These are phyloP conservation scores for Lentinula lateritia DNA, from an alignment of 768 basidiomycete genomes.

Conservation along the genomic window DNA sequence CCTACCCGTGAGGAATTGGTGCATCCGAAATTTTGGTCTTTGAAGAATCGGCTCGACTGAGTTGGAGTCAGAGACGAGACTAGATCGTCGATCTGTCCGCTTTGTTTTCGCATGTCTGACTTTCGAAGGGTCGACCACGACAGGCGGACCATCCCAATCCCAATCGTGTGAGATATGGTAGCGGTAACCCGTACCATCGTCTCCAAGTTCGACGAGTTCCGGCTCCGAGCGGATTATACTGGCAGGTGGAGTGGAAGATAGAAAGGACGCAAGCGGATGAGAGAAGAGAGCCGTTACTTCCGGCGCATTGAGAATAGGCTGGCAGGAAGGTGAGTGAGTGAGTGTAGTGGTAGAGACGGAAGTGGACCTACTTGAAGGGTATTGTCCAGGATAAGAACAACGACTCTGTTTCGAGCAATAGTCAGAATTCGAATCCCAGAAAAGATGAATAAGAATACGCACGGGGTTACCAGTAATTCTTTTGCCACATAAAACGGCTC, in stretches of 20 bases:
- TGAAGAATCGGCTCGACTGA: not conserved
- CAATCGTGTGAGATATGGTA: constrained; percentile 66
- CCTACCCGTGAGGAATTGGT: constrained; percentile 81
- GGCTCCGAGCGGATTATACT: constrained; percentile 33
- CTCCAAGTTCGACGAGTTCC: constrained; percentile 35
- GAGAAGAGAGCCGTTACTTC: constrained; percentile 85
- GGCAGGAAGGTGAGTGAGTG: not conserved
- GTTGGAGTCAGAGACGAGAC: not conserved
- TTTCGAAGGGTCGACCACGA: not conserved
- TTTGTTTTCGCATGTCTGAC: no score
- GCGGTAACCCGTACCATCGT: constrained; percentile 14
- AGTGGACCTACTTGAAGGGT: constrained; percentile 50
- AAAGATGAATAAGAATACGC: constrained; percentile 21
- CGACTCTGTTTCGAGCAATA: constrained; percentile 46
- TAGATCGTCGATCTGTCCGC: not conserved
- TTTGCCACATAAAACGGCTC: constrained; percentile 76
- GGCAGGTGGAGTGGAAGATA: constrained; percentile 49
- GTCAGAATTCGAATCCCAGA: not conserved
- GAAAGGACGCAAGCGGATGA: constrained; percentile 73
- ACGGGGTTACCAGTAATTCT: constrained; percentile 81
- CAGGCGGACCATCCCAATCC: constrained; percentile 32
- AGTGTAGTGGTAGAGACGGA: not conserved
- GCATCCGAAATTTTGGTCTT: constrained; percentile 46
- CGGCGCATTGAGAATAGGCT: constrained; percentile 76
- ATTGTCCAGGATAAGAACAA: constrained; percentile 80